Conservation (phyloP, 2,329 filamentous ascomycete species). For the Pseudogymnoascus sp. region DNA sequence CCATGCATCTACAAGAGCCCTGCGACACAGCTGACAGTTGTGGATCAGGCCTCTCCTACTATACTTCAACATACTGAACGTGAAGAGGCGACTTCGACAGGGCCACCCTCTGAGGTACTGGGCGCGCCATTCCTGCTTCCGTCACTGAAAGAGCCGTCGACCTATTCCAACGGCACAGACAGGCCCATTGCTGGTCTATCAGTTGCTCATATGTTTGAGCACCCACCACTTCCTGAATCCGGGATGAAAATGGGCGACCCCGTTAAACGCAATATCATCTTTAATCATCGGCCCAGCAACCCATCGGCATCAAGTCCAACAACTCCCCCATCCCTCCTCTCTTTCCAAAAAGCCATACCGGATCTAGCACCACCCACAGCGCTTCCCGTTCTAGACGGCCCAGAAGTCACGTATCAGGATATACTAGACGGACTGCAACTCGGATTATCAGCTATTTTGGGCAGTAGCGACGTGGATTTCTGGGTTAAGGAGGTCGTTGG, state of each 20-base stretch:
- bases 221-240: not conserved
- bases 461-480: constrained; percentile 44
- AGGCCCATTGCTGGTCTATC: not conserved
- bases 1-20: not conserved
- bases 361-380: not conserved
- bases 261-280: not conserved
- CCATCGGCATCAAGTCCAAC: not conserved
- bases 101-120: not conserved
- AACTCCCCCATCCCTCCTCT: not conserved
- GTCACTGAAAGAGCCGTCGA: not conserved
- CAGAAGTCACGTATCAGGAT: constrained; percentile 39
- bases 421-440: constrained; percentile 48
- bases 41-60: not conserved
- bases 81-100: not conserved
- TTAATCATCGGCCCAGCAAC: not conserved
- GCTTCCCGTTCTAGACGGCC: not conserved
- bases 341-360: not conserved
- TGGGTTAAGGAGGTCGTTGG: constrained; percentile 45
- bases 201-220: not conserved
- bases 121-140: not conserved
- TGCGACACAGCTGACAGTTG: not conserved
- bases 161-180: not conserved
- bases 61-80: not conserved
- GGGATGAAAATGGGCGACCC: not conserved
- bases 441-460: constrained; percentile 47